Base-by-base conservation (phyloP, 352 stramenopile species). In the Blastocystis sp. region DNA sequence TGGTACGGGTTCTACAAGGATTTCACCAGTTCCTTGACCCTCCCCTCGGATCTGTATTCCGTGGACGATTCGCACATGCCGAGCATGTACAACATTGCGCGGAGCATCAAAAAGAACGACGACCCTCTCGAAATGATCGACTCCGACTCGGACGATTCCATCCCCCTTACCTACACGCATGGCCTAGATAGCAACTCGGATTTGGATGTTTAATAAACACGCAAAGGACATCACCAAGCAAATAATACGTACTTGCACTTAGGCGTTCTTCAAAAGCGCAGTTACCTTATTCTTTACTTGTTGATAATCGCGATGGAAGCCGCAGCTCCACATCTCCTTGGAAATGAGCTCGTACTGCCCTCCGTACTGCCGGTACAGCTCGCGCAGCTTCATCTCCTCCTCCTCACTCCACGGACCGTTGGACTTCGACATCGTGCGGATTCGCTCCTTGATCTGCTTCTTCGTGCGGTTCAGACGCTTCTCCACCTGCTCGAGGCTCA, bases 1-100 rank as follows among this genome's bases (percentile, higher is more conserved):
- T 84, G 74, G 74, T 64, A 69, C 14, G 53, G 52, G n/a, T 84
- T 84, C 60, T 67, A 69, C 60, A 61, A 62, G 11, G 74, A 84
- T 34, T 84, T 84, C 61, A 69, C 74, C 53, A 48, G 69, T 52
- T 38, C 74, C 0, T 28, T 84, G 74, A 48, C 74, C 23, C 38
- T 76, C 14, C 45, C 74, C n/a, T 41, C 45, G 7, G 74, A 84
- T n/a, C n/a, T 23, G 34, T 84, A 84, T 84, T 62, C 59, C 19
- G 21, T 84, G 17, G 19, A 17, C 10, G 74, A 84, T 17, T 7
- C 23, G 0, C 60, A 28, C n/a, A 23, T 23, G 41, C 66, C 66
- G 4, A 17, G 41, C 21, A 9, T 76, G 3, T 76, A 76, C 21
- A 41, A 56, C 48, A 56, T 56, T 14, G 48, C 48, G 48, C 48